A percentile compares a stretch with the other conserved stretches of the same genome.
Evolutionary conservation across 1,284 basidiomycete genomes (phyloP).

Genomic region (Phellinidium pouzarii): DNA sequence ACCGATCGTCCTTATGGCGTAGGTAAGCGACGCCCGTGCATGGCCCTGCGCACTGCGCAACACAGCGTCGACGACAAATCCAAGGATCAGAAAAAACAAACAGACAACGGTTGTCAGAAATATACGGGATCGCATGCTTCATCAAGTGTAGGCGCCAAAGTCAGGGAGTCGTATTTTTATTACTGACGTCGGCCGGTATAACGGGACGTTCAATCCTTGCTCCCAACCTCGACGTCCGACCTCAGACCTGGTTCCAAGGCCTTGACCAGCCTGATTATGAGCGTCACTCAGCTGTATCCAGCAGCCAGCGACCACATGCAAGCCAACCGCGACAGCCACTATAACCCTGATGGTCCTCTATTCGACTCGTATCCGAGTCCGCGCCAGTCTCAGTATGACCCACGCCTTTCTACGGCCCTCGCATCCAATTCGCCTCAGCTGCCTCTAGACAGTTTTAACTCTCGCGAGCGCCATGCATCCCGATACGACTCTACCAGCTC

Average conservation of each 20-base stretch:
- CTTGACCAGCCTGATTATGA: conserved; percentile 16
- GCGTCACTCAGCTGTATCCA: conserved; percentile 11
- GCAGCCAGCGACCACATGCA: conserved; percentile 7
- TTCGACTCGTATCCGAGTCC: conserved; percentile 16
- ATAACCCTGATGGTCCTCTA: conserved; percentile 15
- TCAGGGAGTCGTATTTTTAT: background rate
- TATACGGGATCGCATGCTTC: too few relatives aligned
- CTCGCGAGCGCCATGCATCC: background rate
- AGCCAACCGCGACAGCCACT: background rate
- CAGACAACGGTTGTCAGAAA: too few relatives aligned
- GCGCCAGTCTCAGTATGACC: conserved; percentile 5
- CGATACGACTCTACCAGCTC: conserved; percentile 12
- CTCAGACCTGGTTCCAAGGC: too few relatives aligned
- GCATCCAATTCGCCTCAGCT: conserved; percentile 9
- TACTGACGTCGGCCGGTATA: background rate
- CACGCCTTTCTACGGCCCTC: conserved; percentile 8
- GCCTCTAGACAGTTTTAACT: conserved; percentile 5
- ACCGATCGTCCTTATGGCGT: too few relatives aligned
- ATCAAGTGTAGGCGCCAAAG: background rate
- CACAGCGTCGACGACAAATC: too few relatives aligned
- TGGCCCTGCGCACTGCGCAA: too few relatives aligned
- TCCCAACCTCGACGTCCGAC: background rate
- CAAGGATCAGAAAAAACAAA: too few relatives aligned
- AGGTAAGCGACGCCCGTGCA: too few relatives aligned
- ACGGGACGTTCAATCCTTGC: background rate